Percentiles rank a stretch among this genome's conserved stretches.
These are phyloP conservation scores for Ramaria sp. DNA, from an alignment of 768 basidiomycete genomes.

Conservation along the genomic window DNA sequence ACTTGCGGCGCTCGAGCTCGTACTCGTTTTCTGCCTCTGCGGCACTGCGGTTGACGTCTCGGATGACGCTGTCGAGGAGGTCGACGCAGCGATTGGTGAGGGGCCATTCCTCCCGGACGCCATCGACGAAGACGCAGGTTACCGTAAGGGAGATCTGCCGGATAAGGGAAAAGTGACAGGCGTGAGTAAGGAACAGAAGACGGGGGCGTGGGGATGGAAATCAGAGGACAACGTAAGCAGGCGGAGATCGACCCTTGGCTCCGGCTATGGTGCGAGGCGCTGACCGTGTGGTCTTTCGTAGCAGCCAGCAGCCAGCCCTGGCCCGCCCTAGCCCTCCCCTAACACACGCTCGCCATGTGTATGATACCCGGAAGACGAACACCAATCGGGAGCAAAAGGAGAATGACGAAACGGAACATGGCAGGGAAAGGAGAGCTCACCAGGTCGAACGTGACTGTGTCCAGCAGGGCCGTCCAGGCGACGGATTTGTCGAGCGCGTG, in stretches of 20 bases:
- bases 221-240: neutral
- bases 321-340: too few relatives aligned
- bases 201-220: neutral
- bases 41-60: conserved; percentile 29
- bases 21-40: conserved; percentile 14
- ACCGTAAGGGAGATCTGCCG: conserved; percentile 25
- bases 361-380: too few relatives aligned
- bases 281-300: too few relatives aligned
- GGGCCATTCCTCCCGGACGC: conserved; percentile 36
- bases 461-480: conserved; percentile 41
- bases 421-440: neutral
- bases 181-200: neutral
- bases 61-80: conserved; percentile 38
- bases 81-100: conserved; percentile 29
- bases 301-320: too few relatives aligned
- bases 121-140: conserved; percentile 48
- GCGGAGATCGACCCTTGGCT: neutral
- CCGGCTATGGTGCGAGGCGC: too few relatives aligned
- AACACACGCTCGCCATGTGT: too few relatives aligned
- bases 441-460: conserved; percentile 55
- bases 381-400: neutral
- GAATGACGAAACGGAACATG: neutral
- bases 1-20: neutral
- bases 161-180: neutral
- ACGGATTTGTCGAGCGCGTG: conserved; percentile 53